Percentiles rank a stretch among this genome's conserved stretches.
Conservation (phyloP, 305 asterid species). For the Stenogyne calaminthoides region DNA sequence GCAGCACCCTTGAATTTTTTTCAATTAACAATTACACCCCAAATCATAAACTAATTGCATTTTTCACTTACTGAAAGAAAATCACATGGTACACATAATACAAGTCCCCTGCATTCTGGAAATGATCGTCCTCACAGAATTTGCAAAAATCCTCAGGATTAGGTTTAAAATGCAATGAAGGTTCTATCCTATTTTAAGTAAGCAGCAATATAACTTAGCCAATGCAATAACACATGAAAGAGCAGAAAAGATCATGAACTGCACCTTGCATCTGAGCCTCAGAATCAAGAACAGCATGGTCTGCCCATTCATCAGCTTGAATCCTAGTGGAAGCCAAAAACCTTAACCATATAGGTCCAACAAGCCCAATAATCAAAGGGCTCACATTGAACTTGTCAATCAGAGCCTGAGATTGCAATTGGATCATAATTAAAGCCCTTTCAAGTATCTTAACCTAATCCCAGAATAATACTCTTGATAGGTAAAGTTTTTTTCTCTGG, state of each 20-base stretch:
- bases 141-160: slow-evolving; percentile 37
- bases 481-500: slow-evolving; percentile 20
- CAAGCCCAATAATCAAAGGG: slow-evolving; percentile 62
- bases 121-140: slow-evolving; percentile 31
- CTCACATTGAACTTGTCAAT: slow-evolving; percentile 57
- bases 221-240: background rate
- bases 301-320: slow-evolving; percentile 76
- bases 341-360: slow-evolving; percentile 71
- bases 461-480: slow-evolving; percentile 49
- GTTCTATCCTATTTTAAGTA: slow-evolving; percentile 43
- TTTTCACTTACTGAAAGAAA: background rate
- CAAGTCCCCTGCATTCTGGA: background rate
- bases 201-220: background rate
- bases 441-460: slow-evolving; percentile 58
- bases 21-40: background rate
- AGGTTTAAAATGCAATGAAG: slow-evolving; percentile 34
- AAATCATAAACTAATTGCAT: background rate
- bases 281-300: slow-evolving; percentile 51
- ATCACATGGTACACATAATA: background rate
- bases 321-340: slow-evolving; percentile 55
- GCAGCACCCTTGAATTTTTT: background rate
- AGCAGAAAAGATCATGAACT: background rate
- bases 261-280: slow-evolving; percentile 64
- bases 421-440: slow-evolving; percentile 64
- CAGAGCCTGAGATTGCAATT: slow-evolving; percentile 64